A percentile compares a stretch with the other conserved stretches of the same genome.
Conservation (phyloP, 163 green algal genomes). For the Chlorella variabilis region DNA sequence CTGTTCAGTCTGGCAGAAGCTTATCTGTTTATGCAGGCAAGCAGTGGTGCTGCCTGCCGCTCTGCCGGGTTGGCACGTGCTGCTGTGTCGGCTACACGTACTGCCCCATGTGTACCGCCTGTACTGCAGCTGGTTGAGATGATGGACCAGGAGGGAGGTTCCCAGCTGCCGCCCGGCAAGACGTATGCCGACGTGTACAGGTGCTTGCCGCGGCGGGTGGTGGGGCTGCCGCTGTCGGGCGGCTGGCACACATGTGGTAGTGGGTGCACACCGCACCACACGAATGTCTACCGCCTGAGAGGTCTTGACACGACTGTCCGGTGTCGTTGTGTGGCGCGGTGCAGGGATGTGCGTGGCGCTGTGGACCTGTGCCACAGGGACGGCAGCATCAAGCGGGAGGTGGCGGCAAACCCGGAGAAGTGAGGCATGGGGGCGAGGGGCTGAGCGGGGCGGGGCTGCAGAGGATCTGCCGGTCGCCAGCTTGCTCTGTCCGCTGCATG, state of each 20-base stretch:
- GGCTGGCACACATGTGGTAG: too few species aligned
- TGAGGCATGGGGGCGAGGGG: not conserved
- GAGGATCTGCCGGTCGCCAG: too few species aligned
- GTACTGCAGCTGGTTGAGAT: conserved; percentile 80
- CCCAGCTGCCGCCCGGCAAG: conserved; percentile 59
- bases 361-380: conserved; percentile 98
- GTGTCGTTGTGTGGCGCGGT: not conserved
- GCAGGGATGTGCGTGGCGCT: conserved; percentile 87
- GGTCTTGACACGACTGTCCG: too few species aligned
- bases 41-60: conserved; percentile 36
- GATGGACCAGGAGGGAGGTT: conserved; percentile 60
- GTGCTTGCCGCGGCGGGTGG: conserved; percentile 5
- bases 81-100: too few species aligned
- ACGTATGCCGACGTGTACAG: conserved; percentile 61
- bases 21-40: conserved; percentile 89
- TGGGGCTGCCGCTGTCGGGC: too few species aligned
- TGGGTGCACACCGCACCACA: too few species aligned
- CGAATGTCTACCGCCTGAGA: too few species aligned
- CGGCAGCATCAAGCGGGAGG: conserved; percentile 91
- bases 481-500: too few species aligned
- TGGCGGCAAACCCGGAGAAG: conserved; percentile 85
- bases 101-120: too few species aligned
- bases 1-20: conserved; percentile 96
- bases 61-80: too few species aligned
- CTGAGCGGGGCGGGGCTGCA: too few species aligned